phyloP scores from a whole-genome alignment of 129 eudicot genomes.

The Artemisia argyi region DNA sequence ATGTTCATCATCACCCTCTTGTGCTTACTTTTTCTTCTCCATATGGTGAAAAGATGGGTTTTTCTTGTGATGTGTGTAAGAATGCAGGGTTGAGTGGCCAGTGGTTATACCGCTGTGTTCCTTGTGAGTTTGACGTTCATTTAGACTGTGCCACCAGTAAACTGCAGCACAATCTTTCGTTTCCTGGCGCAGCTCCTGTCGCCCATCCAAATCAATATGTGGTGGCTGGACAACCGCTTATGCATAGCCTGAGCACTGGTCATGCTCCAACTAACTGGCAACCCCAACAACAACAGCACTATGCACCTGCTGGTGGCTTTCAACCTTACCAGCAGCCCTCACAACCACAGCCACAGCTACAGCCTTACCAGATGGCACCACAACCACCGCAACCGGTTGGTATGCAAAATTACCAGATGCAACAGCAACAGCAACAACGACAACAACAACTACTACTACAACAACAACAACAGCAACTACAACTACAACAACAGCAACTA shows the following conservation, averaged over 20 bases:
- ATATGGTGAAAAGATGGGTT: conserved; percentile 38
- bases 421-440: neutral
- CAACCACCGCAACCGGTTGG: neutral
- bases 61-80: conserved; percentile 56
- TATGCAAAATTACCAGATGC: conserved; percentile 27
- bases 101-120: conserved; percentile 61
- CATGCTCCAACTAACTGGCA: conserved; percentile 19
- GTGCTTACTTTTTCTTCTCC: conserved; percentile 50
- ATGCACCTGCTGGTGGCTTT: conserved; percentile 4
- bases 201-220: conserved; percentile 14
- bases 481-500: neutral
- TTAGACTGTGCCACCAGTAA: conserved; percentile 43
- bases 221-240: conserved; percentile 16
- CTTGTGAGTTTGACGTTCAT: conserved; percentile 67
- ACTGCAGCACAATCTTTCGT: conserved; percentile 36
- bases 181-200: conserved; percentile 8
- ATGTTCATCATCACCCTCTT: conserved; percentile 41
- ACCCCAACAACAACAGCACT: neutral
- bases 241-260: conserved; percentile 30
- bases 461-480: conserved; percentile 12
- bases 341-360: neutral
- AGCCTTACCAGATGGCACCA: neutral
- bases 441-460: neutral
- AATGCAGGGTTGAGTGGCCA: conserved; percentile 41
- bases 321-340: conserved; percentile 4